phyloP scores from a whole-genome alignment of 108 stramenopile genomes.

The Nitzschia inconspicua region DNA sequence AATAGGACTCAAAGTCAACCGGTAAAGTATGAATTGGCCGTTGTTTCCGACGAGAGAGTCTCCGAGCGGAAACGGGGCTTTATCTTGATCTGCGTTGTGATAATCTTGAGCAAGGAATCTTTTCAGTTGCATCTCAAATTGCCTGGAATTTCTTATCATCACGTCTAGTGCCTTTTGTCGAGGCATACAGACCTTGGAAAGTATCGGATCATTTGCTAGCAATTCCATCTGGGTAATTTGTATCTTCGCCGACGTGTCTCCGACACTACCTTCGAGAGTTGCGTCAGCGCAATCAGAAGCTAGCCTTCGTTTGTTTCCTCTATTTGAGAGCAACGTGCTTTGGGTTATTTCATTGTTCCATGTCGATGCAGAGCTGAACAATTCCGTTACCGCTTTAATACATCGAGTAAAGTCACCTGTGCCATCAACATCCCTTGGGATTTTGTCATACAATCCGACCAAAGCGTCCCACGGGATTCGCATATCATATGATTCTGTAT shows the following conservation, averaged over 20 bases:
- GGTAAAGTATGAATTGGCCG: constrained; percentile 64
- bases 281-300: neutral
- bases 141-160: constrained; percentile 30
- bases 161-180: constrained; percentile 39
- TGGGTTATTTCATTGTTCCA: constrained; percentile 56
- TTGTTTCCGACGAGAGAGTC: constrained; percentile 54
- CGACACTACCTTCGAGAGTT: neutral
- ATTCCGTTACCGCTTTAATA: constrained; percentile 40
- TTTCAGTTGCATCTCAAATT: constrained; percentile 46
- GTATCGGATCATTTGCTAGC: constrained; percentile 23
- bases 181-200: constrained; percentile 55
- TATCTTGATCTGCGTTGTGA: constrained; percentile 41
- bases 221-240: constrained; percentile 20
- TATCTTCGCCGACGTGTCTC: constrained; percentile 8
- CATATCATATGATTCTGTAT: too few species aligned
- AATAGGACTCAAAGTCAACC: constrained; percentile 61
- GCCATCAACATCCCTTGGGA: constrained; percentile 24
- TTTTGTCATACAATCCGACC: constrained; percentile 30
- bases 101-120: constrained; percentile 53
- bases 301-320: constrained; percentile 42
- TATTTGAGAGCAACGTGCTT: constrained; percentile 35
- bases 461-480: constrained; percentile 42
- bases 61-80: constrained; percentile 51
- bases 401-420: constrained; percentile 52
- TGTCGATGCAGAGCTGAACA: constrained; percentile 40